phyloP scores from a whole-genome alignment of 306 rosid species.

The Lathyrus aphaca region DNA sequence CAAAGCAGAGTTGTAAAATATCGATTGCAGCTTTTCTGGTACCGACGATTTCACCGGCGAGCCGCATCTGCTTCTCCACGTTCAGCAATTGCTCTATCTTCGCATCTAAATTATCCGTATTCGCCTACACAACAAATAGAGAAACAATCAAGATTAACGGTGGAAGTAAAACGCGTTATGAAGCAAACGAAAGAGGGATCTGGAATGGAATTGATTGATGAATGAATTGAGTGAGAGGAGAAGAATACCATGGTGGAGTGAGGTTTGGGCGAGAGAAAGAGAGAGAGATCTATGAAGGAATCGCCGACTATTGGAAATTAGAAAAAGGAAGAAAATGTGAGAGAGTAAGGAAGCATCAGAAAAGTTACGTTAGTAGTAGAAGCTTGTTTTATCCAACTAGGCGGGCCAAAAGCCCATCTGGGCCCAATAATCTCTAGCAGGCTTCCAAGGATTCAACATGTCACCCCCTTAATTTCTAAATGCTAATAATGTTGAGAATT shows the following conservation, averaged over 20 bases:
- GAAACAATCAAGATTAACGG: background rate
- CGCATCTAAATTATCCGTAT: slow-evolving; percentile 59
- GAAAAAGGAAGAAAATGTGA: slow-evolving; percentile 14
- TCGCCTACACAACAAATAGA: slow-evolving; percentile 53
- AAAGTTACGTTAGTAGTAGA: background rate
- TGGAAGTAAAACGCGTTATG: background rate
- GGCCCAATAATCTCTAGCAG: slow-evolving; percentile 24
- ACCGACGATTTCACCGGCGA: slow-evolving; percentile 71
- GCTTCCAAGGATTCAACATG: background rate
- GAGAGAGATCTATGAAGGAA: slow-evolving; percentile 36
- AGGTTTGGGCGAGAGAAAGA: slow-evolving; percentile 7
- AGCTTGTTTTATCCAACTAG: background rate
- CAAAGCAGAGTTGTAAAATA: slow-evolving; percentile 78
- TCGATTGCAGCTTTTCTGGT: slow-evolving; percentile 86
- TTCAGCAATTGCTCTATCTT: slow-evolving; percentile 73
- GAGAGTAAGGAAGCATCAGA: background rate
- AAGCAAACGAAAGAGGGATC: slow-evolving; percentile 18
- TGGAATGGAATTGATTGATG: background rate
- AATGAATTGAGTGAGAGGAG: background rate
- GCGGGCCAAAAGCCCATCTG: slow-evolving; percentile 22
- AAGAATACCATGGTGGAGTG: slow-evolving; percentile 41
- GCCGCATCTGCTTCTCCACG: slow-evolving; percentile 90
- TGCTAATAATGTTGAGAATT: no score
- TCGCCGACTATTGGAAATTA: slow-evolving; percentile 30
- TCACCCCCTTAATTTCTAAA: no score